A percentile compares a stretch with the other conserved stretches of the same genome.
These are phyloP conservation scores for Akanthomyces uredinophilus DNA, from an alignment of 2,329 filamentous ascomycete species.

Conservation along the genomic window DNA sequence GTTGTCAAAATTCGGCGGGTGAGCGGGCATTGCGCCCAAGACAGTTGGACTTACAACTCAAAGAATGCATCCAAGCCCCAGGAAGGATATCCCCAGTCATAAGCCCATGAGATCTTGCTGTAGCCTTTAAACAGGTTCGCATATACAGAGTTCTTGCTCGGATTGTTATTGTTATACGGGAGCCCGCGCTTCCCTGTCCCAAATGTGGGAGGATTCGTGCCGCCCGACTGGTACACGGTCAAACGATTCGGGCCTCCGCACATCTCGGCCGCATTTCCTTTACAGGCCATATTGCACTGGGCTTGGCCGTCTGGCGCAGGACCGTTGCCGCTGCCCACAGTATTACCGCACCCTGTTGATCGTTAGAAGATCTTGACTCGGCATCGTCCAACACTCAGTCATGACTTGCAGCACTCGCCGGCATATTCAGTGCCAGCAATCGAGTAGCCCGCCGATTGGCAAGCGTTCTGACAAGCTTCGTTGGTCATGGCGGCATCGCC, in stretches of 20 bases:
- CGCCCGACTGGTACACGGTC: not conserved
- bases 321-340: not conserved
- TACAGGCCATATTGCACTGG: not conserved
- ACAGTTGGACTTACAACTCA: not conserved
- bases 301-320: not conserved
- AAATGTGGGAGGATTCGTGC: not conserved
- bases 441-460: not conserved
- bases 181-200: not conserved
- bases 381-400: not conserved
- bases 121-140: constrained; percentile 3
- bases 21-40: not conserved
- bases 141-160: not conserved
- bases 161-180: not conserved
- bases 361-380: not conserved
- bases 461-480: not conserved
- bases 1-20: too few species aligned
- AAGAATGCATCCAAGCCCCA: not conserved
- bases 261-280: not conserved
- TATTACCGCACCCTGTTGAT: not conserved
- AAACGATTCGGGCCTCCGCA: not conserved
- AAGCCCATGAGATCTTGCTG: not conserved
- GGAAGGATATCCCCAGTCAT: constrained; percentile 1
- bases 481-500: not conserved
- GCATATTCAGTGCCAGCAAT: constrained; percentile 2
- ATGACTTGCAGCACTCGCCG: constrained; percentile 1